These are phyloP conservation scores for Trypanosoma melophagium DNA, from an alignment of 208 protist genomes.

Conservation along the genomic window DNA sequence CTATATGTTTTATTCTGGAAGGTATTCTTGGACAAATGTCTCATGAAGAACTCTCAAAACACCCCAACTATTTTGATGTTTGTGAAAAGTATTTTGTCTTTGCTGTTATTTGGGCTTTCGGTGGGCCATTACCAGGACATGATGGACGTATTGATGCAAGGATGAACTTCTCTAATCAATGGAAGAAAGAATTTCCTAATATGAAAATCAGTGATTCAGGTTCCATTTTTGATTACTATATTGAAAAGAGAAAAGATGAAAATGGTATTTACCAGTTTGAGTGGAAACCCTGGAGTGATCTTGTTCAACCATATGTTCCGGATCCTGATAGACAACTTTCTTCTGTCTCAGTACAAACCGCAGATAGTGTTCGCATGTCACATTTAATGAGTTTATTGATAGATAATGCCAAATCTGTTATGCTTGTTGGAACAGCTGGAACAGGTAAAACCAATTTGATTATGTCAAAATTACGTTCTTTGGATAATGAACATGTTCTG, in stretches of 20 bases:
- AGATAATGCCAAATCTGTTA: slow-evolving; percentile 92
- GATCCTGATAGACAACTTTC: slow-evolving; percentile 88
- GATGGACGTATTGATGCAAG: slow-evolving; percentile 92
- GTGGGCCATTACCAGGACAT: slow-evolving; percentile 94
- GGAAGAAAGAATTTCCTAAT: slow-evolving; percentile 93
- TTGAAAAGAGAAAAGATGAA: slow-evolving; percentile 91
- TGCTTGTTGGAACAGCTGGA: slow-evolving; percentile 96
- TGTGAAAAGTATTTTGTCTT: slow-evolving; percentile 98
- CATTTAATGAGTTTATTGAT: slow-evolving; percentile 95
- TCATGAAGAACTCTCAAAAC: slow-evolving; percentile 82
- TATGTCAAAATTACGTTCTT: slow-evolving; percentile 92
- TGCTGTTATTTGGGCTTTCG: slow-evolving; percentile 97
- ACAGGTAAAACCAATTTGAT: slow-evolving; percentile 98
- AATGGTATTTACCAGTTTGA: slow-evolving; percentile 70
- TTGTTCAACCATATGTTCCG: slow-evolving; percentile 92
- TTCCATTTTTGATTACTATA: slow-evolving; percentile 96
- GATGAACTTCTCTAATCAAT: slow-evolving; percentile 95
- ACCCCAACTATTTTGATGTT: slow-evolving; percentile 88
- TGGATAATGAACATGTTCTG: slow-evolving; percentile 92
- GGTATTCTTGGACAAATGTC: slow-evolving; percentile 90
- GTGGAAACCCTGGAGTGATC: slow-evolving; percentile 91
- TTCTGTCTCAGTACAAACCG: slow-evolving; percentile 93
- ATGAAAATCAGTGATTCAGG: slow-evolving; percentile 91
- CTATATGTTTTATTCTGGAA: slow-evolving; percentile 95
- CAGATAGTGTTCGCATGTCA: slow-evolving; percentile 94